Evolutionary conservation across 257 asterid genomes (phyloP), one percentile per base, ranked within the genome.

Genomic region (Solanum habrochaites): DNA sequence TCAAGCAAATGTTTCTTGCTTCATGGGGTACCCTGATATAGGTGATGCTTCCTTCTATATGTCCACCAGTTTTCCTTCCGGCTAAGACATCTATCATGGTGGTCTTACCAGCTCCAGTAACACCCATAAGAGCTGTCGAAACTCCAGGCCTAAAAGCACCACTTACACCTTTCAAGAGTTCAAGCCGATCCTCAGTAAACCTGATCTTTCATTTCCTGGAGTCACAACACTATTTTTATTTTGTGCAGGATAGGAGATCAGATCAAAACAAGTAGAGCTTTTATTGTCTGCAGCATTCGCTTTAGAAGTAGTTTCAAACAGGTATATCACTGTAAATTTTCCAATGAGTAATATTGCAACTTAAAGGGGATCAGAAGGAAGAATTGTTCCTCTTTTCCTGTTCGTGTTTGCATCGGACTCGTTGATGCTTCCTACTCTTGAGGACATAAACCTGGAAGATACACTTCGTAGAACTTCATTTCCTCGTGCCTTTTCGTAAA

Each of bases 121-220:
- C 92, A n/a, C 96, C 94, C 94, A 93, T 91, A 78, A 92, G 84
- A 83, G 94, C 94, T 69, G 94, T 91, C 62, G 92, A 93, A 92
- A 91, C 91, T 37, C 93, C 95, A 21, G 93, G 92, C 87, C 92
- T 88, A 78, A 93, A 89, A 58, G 94, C 91, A 77, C 94, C 95
- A 85, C 91, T 90, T 81, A 91, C 86, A 49, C 90, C 91, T 88
- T 89, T 86, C 85, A 93, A 84, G 31, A 93, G 93, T 80, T 86
- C 92, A 83, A 89, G 83, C 88, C 31, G 88, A 82, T 91, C 93
- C 75, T 92, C 89, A 23, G 89, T 66, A 73, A 89, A 91, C 92
- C 86, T 90, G 92, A 85, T 66, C 87, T 87, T 87, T 91, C 93
- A 91, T 92, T 89, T 89, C 92, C 93, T 86, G 86, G 87, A 74